These are phyloP conservation scores for Haberlea rhodopensis DNA, from an alignment of 257 asterid genomes.

Conservation along the genomic window DNA sequence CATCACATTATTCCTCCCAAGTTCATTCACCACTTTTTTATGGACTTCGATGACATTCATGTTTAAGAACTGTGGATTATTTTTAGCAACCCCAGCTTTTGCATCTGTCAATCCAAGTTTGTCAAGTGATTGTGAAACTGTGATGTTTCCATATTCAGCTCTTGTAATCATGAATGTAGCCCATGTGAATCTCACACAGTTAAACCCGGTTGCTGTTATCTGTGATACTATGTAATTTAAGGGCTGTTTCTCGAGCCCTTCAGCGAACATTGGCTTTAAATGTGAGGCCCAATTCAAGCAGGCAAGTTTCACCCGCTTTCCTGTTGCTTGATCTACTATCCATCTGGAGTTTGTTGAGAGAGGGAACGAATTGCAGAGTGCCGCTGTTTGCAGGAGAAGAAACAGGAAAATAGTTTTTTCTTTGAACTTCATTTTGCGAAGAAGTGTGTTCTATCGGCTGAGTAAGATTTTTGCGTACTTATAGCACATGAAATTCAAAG, in stretches of 20 bases:
- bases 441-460: too few species aligned
- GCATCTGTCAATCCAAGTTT: slow-evolving; percentile 40
- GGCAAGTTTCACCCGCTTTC: slow-evolving; percentile 51
- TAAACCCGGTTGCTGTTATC: slow-evolving; percentile 45
- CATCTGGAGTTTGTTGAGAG: slow-evolving; percentile 59
- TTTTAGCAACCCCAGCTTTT: slow-evolving; percentile 33
- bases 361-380: slow-evolving; percentile 31
- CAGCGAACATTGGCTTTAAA: slow-evolving; percentile 54
- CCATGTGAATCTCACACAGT: slow-evolving; percentile 76
- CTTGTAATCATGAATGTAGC: slow-evolving; percentile 62
- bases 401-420: slow-evolving; percentile 13
- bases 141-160: slow-evolving; percentile 35
- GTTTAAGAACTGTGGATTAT: slow-evolving; percentile 47
- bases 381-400: slow-evolving; percentile 13
- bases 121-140: slow-evolving; percentile 42
- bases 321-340: slow-evolving; percentile 42
- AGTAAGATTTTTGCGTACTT: too few species aligned
- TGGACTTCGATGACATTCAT: slow-evolving; percentile 44
- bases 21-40: slow-evolving; percentile 47
- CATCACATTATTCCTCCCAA: slow-evolving; percentile 48
- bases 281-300: slow-evolving; percentile 67
- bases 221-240: slow-evolving; percentile 25
- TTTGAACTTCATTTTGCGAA: too few species aligned
- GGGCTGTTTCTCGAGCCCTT: slow-evolving; percentile 63
- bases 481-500: too few species aligned